Evolutionary conservation across 306 rosid species (phyloP).

Genomic region (Castanopsis chinensis): DNA sequence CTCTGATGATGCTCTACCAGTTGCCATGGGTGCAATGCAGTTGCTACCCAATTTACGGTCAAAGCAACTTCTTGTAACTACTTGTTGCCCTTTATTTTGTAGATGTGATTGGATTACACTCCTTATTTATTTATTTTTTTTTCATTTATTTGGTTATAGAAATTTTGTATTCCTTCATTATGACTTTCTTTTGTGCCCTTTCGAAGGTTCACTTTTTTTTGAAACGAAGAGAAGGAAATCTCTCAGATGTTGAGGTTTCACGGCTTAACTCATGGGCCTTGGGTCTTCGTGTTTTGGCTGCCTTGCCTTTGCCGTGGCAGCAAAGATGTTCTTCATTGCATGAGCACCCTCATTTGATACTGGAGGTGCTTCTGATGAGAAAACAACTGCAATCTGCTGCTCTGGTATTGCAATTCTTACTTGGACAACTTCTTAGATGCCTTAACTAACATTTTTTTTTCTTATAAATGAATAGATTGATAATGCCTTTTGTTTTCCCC

Average conservation of each 20-base stretch:
- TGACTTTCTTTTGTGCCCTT: constrained; percentile 23
- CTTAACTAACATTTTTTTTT: constrained; percentile 12
- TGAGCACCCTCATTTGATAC: constrained; percentile 86
- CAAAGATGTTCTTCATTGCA: constrained; percentile 97
- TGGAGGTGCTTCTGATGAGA: constrained; percentile 96
- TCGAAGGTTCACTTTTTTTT: constrained; percentile 95
- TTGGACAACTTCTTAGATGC: constrained; percentile 19
- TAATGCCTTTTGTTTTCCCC: not conserved
- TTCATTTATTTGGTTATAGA: constrained; percentile 5
- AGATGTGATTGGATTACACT: not conserved
- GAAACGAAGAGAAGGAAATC: constrained; percentile 96
- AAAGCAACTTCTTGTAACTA: constrained; percentile 92
- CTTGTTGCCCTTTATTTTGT: constrained; percentile 18
- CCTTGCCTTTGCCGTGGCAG: constrained; percentile 97
- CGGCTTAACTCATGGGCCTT: constrained; percentile 97
- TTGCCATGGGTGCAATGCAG: constrained; percentile 99
- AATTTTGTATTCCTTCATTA: constrained; percentile 24
- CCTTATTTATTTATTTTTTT: not conserved
- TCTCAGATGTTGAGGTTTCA: constrained; percentile 79
- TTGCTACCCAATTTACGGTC: constrained; percentile 92
- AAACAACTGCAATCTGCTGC: constrained; percentile 93
- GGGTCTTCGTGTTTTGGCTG: constrained; percentile 94
- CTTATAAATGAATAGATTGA: not conserved
- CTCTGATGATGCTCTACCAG: constrained; percentile 94
- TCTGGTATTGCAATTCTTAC: constrained; percentile 51